Percentiles rank a stretch among this genome's conserved stretches.
Conservation (phyloP, 1,139 yeast species). For the Blastobotrys capitulatus region DNA sequence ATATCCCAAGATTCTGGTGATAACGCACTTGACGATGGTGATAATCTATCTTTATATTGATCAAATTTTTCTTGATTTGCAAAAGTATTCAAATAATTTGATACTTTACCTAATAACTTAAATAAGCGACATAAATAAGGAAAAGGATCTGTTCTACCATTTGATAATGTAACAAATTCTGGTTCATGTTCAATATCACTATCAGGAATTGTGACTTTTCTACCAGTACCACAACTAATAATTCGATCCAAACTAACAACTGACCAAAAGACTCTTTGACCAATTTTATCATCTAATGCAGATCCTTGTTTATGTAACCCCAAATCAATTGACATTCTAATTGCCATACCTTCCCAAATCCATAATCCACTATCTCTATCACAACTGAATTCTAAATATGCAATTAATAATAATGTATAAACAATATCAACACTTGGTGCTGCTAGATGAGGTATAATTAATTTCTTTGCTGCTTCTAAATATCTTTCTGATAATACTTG, state of each 20-base stretch:
- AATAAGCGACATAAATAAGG: slow-evolving; percentile 26
- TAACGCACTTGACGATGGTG: slow-evolving; percentile 13
- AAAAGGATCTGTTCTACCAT: slow-evolving; percentile 25
- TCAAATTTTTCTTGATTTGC: slow-evolving; percentile 6
- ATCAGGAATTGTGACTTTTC: slow-evolving; percentile 21
- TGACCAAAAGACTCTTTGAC: slow-evolving; percentile 26
- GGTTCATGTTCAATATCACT: slow-evolving; percentile 22
- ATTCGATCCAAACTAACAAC: slow-evolving; percentile 28
- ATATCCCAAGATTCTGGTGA: slow-evolving; percentile 17
- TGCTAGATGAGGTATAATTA: slow-evolving; percentile 26
- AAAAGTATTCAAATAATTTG: slow-evolving; percentile 23
- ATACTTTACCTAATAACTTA: slow-evolving; percentile 25
- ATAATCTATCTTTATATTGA: slow-evolving; percentile 5
- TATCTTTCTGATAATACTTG: slow-evolving; percentile 17
- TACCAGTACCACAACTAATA: slow-evolving; percentile 29
- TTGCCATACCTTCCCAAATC: slow-evolving; percentile 31
- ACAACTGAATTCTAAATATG: slow-evolving; percentile 28
- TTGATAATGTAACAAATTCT: slow-evolving; percentile 10
- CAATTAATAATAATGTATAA: slow-evolving; percentile 25
- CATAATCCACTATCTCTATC: slow-evolving; percentile 30
- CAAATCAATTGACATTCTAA: slow-evolving; percentile 29
- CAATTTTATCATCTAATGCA: slow-evolving; percentile 8
- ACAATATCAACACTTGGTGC: slow-evolving; percentile 27
- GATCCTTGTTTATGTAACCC: slow-evolving; percentile 24
- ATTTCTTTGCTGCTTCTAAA: slow-evolving; percentile 24